These are phyloP conservation scores for Sequoiadendron giganteum DNA, from an alignment of 75 land plant species.

Conservation along the genomic window DNA sequence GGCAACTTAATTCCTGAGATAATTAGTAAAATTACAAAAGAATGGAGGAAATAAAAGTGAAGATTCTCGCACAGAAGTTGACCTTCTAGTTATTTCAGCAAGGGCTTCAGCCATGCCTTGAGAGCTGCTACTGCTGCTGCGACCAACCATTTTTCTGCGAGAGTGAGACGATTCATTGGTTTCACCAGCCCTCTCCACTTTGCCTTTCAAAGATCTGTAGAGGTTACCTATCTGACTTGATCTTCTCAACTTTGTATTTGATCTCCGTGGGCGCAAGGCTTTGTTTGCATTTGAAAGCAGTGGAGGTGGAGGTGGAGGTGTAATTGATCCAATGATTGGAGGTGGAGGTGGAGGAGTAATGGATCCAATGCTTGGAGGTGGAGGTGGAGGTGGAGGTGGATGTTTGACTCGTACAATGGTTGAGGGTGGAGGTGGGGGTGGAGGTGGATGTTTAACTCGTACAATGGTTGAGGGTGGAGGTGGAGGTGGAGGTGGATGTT, in stretches of 20 bases:
- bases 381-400: conserved; percentile 24
- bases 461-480: not conserved
- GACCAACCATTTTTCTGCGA: conserved; percentile 15
- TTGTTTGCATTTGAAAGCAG: conserved; percentile 24
- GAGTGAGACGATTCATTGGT: conserved; percentile 19
- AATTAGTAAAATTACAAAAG: not conserved
- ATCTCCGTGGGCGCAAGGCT: conserved; percentile 24
- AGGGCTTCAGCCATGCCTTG: conserved; percentile 73
- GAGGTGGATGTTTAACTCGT: not conserved
- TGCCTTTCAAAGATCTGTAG: conserved; percentile 57
- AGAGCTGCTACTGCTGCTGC: conserved; percentile 14
- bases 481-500: conserved; percentile 29
- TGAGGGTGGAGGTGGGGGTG: conserved; percentile 27
- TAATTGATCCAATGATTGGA: conserved; percentile 11
- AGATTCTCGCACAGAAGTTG: not conserved
- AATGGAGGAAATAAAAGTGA: not conserved
- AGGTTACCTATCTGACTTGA: conserved; percentile 61
- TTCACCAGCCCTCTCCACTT: conserved; percentile 45
- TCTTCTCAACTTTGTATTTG: conserved; percentile 52
- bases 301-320: conserved; percentile 36
- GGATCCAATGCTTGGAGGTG: conserved; percentile 10
- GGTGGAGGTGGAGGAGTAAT: conserved; percentile 10
- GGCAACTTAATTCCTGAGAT: not conserved
- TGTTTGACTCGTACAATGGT: not conserved
- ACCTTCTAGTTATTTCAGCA: conserved; percentile 74